Evolutionary conservation across 73 alveolate genomes (phyloP).

Genomic region (Blepharisma japonicum): DNA sequence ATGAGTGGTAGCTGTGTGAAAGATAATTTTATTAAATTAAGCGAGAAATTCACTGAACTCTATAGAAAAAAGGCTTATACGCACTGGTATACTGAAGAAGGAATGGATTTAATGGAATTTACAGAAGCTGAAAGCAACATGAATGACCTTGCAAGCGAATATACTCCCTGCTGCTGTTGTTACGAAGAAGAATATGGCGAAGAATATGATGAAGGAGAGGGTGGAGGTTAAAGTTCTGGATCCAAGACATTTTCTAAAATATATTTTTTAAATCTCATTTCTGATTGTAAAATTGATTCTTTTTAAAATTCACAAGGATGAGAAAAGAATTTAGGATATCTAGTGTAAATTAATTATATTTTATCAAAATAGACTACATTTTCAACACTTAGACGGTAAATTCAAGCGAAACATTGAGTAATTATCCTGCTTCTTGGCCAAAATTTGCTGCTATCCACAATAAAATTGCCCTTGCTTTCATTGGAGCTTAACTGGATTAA

Average conservation of each 20-base stretch:
- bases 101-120: constrained; percentile 56
- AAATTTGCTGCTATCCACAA: no score
- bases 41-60: constrained; percentile 40
- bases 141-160: constrained; percentile 46
- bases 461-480: no score
- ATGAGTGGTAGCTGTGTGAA: constrained; percentile 32
- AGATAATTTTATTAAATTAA: constrained; percentile 37
- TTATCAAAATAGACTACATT: no score
- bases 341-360: no score
- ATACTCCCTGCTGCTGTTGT: constrained; percentile 33
- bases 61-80: constrained; percentile 50
- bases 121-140: constrained; percentile 49
- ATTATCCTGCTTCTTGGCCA: no score
- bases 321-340: no score
- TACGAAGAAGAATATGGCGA: constrained; percentile 54
- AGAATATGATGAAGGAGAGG: constrained; percentile 48
- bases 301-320: no score
- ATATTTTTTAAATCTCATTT: neutral
- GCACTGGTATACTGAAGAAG: constrained; percentile 54
- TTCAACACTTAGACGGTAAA: no score
- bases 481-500: no score
- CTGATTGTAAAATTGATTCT: no score
- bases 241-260: neutral
- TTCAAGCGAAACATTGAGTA: no score
- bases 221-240: neutral